These are phyloP conservation scores for Tolypocladium tropicale DNA, from an alignment of 2,329 filamentous ascomycete genomes.

Conservation along the genomic window DNA sequence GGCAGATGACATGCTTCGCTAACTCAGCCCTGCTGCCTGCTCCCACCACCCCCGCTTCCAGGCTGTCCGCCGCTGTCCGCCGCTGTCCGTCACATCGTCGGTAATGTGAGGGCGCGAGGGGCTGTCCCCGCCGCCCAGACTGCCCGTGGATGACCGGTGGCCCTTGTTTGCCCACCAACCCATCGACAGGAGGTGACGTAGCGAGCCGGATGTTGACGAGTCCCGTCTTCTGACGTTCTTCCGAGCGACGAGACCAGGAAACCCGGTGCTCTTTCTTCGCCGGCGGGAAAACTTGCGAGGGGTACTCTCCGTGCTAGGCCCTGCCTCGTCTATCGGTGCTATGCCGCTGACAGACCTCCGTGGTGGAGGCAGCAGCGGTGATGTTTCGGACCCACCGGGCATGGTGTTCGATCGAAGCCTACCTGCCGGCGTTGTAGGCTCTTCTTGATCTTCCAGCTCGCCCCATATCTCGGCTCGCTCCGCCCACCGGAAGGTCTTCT, in stretches of 20 bases:
- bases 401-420: constrained; percentile 39
- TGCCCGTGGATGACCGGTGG: constrained; percentile 5
- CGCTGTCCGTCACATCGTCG: constrained; percentile 10
- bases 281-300: constrained; percentile 26
- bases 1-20: not conserved
- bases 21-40: constrained; percentile 16
- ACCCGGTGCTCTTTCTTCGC: constrained; percentile 49
- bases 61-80: not conserved
- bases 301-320: constrained; percentile 18
- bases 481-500: constrained; percentile 44
- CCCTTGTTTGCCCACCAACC: constrained; percentile 37
- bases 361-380: constrained; percentile 25
- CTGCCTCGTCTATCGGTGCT: constrained; percentile 15
- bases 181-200: constrained; percentile 42
- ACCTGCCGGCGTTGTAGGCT: constrained; percentile 26
- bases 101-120: constrained; percentile 8
- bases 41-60: constrained; percentile 2
- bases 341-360: constrained; percentile 21
- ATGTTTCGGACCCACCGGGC: constrained; percentile 28
- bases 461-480: constrained; percentile 80
- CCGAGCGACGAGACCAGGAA: constrained; percentile 49
- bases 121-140: constrained; percentile 2
- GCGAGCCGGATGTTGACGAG: constrained; percentile 36
- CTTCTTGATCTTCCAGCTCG: constrained; percentile 68
- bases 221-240: constrained; percentile 27